A percentile compares a stretch with the other conserved stretches of the same genome.
phyloP scores from a whole-genome alignment of 768 basidiomycete species.

The Boletus rex-veris region DNA sequence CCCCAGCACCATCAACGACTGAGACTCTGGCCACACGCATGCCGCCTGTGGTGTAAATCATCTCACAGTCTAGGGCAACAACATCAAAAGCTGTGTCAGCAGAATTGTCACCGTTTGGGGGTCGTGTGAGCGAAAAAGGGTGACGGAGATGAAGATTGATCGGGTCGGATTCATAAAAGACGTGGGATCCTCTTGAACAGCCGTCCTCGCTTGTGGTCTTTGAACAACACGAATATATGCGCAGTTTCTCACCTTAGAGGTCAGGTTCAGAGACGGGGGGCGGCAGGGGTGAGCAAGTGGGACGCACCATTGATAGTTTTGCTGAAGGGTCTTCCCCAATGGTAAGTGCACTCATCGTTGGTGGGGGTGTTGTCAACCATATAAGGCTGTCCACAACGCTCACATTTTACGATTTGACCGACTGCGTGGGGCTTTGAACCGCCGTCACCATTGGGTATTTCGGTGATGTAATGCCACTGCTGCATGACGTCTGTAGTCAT shows the following conservation, averaged over 20 bases:
- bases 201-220: constrained; percentile 54
- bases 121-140: constrained; percentile 56
- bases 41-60: constrained; percentile 93
- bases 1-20: constrained; percentile 74
- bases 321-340: constrained; percentile 75
- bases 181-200: constrained; percentile 79
- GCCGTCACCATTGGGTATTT: constrained; percentile 64
- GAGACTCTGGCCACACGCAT: constrained; percentile 89
- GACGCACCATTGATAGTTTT: constrained; percentile 62
- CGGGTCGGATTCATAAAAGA: constrained; percentile 78
- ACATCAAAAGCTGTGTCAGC: constrained; percentile 58
- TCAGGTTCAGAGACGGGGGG: neutral
- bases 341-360: constrained; percentile 67
- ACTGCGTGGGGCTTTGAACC: constrained; percentile 59
- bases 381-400: constrained; percentile 72
- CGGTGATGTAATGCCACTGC: constrained; percentile 67
- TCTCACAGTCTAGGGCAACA: constrained; percentile 92
- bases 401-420: constrained; percentile 66
- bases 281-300: neutral
- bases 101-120: constrained; percentile 6
- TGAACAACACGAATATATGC: constrained; percentile 81
- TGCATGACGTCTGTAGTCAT: constrained; percentile 55
- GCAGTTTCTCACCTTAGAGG: constrained; percentile 58
- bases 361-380: constrained; percentile 58
- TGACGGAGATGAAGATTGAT: constrained; percentile 70